Percentiles rank a stretch among this genome's conserved stretches.
Conservation (phyloP, 371 early-diverging fungal genomes). For the Syncephalastrum sp. region DNA sequence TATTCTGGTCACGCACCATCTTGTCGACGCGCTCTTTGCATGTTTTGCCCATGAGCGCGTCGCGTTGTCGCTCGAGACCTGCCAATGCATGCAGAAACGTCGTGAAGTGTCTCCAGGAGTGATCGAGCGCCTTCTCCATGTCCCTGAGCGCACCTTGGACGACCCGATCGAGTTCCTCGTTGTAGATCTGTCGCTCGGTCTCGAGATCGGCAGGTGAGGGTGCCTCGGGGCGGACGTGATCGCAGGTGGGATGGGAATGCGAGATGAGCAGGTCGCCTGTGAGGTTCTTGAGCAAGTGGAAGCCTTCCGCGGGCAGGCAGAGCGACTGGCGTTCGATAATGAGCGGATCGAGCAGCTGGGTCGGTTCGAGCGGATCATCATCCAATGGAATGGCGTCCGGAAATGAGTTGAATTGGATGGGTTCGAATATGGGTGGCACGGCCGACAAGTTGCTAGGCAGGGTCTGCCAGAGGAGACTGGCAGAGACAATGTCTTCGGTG, state of each 20-base stretch:
- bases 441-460: conserved; percentile 40
- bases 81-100: conserved; percentile 42
- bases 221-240: conserved; percentile 65
- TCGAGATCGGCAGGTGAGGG: conserved; percentile 74
- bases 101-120: conserved; percentile 48
- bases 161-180: conserved; percentile 52
- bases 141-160: conserved; percentile 36
- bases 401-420: conserved; percentile 58
- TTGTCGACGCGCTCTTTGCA: conserved; percentile 32
- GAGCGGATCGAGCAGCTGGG: conserved; percentile 59
- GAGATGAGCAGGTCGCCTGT: conserved; percentile 70
- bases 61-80: conserved; percentile 33
- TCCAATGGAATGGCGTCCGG: conserved; percentile 57
- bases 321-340: conserved; percentile 59
- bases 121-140: conserved; percentile 28
- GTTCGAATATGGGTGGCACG: conserved; percentile 41
- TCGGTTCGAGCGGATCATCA: conserved; percentile 63
- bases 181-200: conserved; percentile 64
- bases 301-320: conserved; percentile 64
- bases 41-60: conserved; percentile 32
- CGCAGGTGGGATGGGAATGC: conserved; percentile 74
- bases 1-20: conserved; percentile 26
- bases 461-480: conserved; percentile 40
- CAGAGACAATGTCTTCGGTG: conserved; percentile 28
- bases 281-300: conserved; percentile 68